Conservation (phyloP, 1,284 basidiomycete genomes). For the Malassezia dermatis region DNA sequence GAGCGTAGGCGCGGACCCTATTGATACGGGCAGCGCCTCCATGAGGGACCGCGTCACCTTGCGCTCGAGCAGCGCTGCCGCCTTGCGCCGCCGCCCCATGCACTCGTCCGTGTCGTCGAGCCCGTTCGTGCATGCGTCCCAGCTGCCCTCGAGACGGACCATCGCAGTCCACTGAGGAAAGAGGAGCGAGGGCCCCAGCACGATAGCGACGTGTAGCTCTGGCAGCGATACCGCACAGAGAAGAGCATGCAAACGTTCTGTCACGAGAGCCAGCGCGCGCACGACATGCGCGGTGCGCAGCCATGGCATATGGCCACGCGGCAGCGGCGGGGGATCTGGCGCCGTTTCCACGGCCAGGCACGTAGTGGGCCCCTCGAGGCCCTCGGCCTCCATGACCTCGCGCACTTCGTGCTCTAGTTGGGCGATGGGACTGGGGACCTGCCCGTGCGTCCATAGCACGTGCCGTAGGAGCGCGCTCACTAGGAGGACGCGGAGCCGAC, state of each 20-base stretch:
- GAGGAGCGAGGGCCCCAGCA: conserved; percentile 4
- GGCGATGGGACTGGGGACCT: conserved; percentile 14
- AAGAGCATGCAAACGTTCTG: not conserved
- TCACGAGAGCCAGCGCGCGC: not conserved
- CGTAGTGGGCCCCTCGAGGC: not conserved
- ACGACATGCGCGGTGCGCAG: not conserved
- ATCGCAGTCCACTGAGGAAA: conserved; percentile 1
- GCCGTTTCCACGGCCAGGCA: not conserved
- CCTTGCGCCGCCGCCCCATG: conserved; percentile 20
- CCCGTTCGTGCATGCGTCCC: not conserved
- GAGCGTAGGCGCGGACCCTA: conserved; percentile 15
- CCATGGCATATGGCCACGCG: not conserved
- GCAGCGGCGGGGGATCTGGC: not conserved
- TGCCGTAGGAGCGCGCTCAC: conserved; percentile 21
- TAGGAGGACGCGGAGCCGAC: conserved; percentile 20
- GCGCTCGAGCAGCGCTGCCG: conserved; percentile 25
- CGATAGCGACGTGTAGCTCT: conserved; percentile 4
- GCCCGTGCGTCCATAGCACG: conserved; percentile 25
- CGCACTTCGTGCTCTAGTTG: conserved; percentile 2
- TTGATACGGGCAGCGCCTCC: conserved; percentile 6
- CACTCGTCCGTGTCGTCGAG: conserved; percentile 7
- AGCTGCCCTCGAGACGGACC: not conserved
- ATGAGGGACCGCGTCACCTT: conserved; percentile 19
- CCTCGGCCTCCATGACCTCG: not conserved
- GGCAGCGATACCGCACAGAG: not conserved